Base-by-base conservation (phyloP, 495 filamentous ascomycete species). In the Jackrogersella minutella region DNA sequence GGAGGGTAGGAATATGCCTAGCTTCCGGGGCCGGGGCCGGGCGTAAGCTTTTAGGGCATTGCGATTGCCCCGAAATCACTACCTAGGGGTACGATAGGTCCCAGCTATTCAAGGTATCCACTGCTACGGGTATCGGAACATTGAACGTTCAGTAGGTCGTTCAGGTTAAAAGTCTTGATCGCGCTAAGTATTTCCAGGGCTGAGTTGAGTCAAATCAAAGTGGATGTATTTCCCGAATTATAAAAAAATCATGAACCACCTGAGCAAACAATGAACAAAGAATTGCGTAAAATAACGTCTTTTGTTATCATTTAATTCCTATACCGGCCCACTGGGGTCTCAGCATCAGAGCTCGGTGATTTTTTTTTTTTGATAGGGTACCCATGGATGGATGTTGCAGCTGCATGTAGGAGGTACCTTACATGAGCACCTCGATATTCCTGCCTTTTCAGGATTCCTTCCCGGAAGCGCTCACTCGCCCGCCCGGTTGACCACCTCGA, bases 401-500 rank as follows among this genome's bases (percentile, higher is more conserved):
- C 31, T 57, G 43, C 43, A 44, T 51, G 22, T 41, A 56, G 55
- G 34, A 51, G 17, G 39, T 19, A 43, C 16, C 39, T 17, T 43
- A 44, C 19, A 30, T 30, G 7, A 17, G 4, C 17, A 24, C 5
- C 14, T 30, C 50, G 49, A 53, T n/a, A 68, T 31, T 62, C 65
- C 65, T 63, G 58, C 65, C 65, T 68, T 54, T 63, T 39, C 62
- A 47, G 59, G 58, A 58, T 37, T 54, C 34, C 24, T 46, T 39
- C 17, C 47, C 62, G 30, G 46, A 50, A 40, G 37, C 17, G 24
- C 24, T 34, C 44, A 40, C 17, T n/a, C n/a, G 11, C 22, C 9
- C 11, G 46, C 56, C 37, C 17, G 17, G 40, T 51, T 24, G 28
- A 61, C 53, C 50, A 31, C 14, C 17, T n/a, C n/a, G n/a, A 53